These are phyloP conservation scores for Ustanciosporium gigantosporum DNA, from an alignment of 1,284 basidiomycete species.

Conservation along the genomic window DNA sequence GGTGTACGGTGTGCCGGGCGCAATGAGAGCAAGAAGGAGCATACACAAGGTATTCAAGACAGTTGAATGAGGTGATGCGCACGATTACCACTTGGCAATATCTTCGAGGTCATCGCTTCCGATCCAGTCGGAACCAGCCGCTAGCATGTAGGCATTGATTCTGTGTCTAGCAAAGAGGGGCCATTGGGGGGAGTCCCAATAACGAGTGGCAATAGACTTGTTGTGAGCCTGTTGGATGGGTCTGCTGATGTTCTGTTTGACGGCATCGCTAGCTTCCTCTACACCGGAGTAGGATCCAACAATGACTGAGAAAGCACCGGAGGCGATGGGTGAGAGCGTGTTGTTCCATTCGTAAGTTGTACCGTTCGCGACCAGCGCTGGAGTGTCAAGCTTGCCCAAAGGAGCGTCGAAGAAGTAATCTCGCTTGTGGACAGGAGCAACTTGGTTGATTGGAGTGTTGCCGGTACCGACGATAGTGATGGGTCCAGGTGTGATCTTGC, in stretches of 20 bases:
- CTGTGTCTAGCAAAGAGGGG: conserved; percentile 28
- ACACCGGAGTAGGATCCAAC: conserved; percentile 19
- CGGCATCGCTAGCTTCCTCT: conserved; percentile 5
- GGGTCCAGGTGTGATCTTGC: conserved; percentile 31
- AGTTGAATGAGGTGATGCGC: too few relatives aligned
- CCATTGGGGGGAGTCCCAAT: conserved; percentile 44
- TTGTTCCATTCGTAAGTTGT: conserved; percentile 30
- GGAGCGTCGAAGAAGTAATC: conserved; percentile 49
- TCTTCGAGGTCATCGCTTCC: conserved; percentile 46
- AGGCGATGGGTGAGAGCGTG: conserved; percentile 37
- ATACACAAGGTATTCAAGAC: too few relatives aligned
- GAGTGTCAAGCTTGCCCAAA: conserved; percentile 25
- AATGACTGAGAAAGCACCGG: conserved; percentile 3
- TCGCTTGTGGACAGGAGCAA: conserved; percentile 11
- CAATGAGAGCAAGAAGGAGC: too few relatives aligned
- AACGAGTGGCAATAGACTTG: conserved; percentile 6
- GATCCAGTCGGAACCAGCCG: conserved; percentile 38
- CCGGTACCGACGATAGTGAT: conserved; percentile 46
- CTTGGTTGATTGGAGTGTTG: conserved; percentile 35
- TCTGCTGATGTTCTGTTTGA: conserved; percentile 1
- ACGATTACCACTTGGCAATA: conserved; percentile 23
- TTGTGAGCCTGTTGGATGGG: conserved; percentile 18
- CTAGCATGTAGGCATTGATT: conserved; percentile 30
- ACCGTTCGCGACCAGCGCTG: conserved; percentile 11
- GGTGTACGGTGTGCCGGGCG: too few relatives aligned